Conservation (phyloP, 257 asterid genomes). For the Primulina eburnea region DNA sequence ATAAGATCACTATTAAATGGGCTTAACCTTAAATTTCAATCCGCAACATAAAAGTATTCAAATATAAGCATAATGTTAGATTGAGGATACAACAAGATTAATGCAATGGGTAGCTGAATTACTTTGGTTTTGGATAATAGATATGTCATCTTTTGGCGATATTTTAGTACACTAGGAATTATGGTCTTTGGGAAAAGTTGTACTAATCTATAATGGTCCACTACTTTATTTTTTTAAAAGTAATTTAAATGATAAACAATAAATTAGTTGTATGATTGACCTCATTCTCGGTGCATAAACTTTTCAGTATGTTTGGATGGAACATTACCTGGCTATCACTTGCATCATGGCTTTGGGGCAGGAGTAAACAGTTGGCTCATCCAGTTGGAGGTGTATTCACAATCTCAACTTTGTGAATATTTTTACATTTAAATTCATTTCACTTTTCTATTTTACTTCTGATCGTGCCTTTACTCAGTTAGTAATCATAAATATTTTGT, state of each 20-base stretch:
- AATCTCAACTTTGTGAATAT: neutral
- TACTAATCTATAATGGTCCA: neutral
- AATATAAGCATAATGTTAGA: too few species aligned
- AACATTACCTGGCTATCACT: conserved; percentile 77
- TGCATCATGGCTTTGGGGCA: conserved; percentile 68
- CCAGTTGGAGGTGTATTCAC: conserved; percentile 62
- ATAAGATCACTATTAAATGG: too few species aligned
- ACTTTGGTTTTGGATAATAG: neutral
- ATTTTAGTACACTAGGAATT: too few species aligned
- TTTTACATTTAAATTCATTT: neutral
- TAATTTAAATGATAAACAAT: too few species aligned
- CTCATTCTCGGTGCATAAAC: conserved; percentile 11
- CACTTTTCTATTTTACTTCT: neutral
- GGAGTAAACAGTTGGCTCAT: conserved; percentile 83
- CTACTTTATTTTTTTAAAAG: too few species aligned
- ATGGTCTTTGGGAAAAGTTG: neutral
- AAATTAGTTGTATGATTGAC: neutral
- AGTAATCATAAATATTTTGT: neutral
- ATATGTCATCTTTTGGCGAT: neutral
- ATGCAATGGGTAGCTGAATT: too few species aligned
- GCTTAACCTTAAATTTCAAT: too few species aligned
- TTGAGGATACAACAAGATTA: too few species aligned
- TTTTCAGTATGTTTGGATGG: conserved; percentile 88
- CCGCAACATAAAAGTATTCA: too few species aligned
- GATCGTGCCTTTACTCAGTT: neutral